phyloP scores from a whole-genome alignment of 208 protist genomes.

The Vickermania spadyakhi region DNA sequence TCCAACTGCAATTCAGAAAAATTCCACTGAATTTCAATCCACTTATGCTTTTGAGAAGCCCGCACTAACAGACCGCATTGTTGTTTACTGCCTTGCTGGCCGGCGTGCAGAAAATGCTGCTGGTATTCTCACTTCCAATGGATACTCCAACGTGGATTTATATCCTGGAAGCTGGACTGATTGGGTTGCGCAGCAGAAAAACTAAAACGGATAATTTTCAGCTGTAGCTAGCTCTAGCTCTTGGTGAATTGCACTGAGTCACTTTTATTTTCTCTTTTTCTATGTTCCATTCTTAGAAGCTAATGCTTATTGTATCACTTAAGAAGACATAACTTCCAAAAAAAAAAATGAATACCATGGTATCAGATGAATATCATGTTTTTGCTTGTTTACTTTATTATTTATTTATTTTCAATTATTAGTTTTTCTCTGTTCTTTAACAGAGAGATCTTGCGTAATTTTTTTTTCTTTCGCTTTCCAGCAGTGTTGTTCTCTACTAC shows the following conservation, averaged over 20 bases:
- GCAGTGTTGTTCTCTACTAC: too few species aligned
- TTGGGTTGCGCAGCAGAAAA: slow-evolving; percentile 39
- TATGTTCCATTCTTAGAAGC: too few species aligned
- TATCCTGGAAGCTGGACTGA: slow-evolving; percentile 72
- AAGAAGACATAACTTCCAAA: too few species aligned
- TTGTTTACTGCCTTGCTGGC: slow-evolving; percentile 58
- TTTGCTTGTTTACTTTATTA: too few species aligned
- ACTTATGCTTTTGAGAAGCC: slow-evolving; percentile 34
- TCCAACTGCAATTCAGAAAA: slow-evolving; percentile 25
- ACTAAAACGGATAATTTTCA: not conserved
- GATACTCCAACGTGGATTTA: slow-evolving; percentile 49
- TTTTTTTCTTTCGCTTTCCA: too few species aligned
- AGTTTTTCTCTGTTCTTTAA: too few species aligned
- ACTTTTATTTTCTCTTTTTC: not conserved
- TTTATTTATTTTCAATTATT: too few species aligned
- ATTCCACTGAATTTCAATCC: slow-evolving; percentile 28
- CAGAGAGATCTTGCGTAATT: too few species aligned
- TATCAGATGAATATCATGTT: too few species aligned
- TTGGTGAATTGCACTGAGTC: not conserved
- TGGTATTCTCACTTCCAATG: slow-evolving; percentile 15
- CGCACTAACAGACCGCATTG: slow-evolving; percentile 26
- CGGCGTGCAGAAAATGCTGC: slow-evolving; percentile 42
- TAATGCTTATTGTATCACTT: slow-evolving; percentile 1
- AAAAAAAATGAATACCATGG: too few species aligned
- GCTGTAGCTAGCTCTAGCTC: too few species aligned